Percentiles rank a stretch among this genome's conserved stretches.
Evolutionary conservation across 768 basidiomycete species (phyloP).

Genomic region (Rhodotorula diobovata): DNA sequence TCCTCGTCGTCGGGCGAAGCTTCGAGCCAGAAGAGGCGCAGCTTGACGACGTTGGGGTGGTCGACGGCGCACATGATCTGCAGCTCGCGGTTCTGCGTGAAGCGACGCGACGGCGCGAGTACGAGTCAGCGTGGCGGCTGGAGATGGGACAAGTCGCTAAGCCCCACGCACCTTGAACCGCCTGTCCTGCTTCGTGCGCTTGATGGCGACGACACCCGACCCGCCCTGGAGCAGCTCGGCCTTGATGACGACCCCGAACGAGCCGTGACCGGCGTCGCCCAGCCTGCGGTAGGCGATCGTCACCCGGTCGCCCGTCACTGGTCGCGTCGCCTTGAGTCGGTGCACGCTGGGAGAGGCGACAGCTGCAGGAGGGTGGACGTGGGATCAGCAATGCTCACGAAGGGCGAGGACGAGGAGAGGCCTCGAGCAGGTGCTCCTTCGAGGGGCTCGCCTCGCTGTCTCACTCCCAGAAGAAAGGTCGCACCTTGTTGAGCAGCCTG

Average conservation of each 20-base stretch:
- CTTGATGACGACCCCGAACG: constrained; percentile 95
- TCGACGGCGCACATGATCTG: constrained; percentile 89
- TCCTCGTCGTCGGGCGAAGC: constrained; percentile 73
- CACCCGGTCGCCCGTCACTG: constrained; percentile 77
- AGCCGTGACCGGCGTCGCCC: constrained; percentile 96
- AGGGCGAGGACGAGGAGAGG: background rate
- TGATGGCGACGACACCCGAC: constrained; percentile 86
- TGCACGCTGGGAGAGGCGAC: constrained; percentile 92
- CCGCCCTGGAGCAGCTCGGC: constrained; percentile 70
- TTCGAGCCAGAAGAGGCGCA: constrained; percentile 87
- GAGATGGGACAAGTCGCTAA: too few species aligned
- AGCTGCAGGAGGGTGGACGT: constrained; percentile 36
- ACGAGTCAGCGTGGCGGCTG: too few species aligned
- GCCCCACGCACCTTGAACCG: constrained; percentile 86
- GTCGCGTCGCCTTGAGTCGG: constrained; percentile 87
- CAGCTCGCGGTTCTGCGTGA: constrained; percentile 87
- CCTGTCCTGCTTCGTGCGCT: constrained; percentile 99
- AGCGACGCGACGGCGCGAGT: background rate
- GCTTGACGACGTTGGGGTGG: constrained; percentile 74
- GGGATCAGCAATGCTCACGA: background rate
- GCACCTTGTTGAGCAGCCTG: background rate
- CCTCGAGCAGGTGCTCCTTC: background rate
- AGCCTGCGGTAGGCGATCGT: constrained; percentile 81
- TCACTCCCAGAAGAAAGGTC: too few species aligned
- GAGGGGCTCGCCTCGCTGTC: background rate